Evolutionary conservation across 345 rosid genomes (phyloP).

Genomic region (Bruguiera parviflora): DNA sequence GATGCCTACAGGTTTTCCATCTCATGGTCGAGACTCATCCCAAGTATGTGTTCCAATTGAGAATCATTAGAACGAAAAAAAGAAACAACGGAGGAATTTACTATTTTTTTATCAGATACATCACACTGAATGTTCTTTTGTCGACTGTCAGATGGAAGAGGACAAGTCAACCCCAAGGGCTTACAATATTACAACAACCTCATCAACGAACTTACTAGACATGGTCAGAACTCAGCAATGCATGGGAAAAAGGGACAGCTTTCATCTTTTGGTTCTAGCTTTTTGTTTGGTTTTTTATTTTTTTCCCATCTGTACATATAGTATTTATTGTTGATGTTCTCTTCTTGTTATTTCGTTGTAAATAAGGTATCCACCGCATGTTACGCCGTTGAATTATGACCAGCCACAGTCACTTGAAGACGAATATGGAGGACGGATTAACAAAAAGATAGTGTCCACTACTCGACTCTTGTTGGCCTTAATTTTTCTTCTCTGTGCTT

Average conservation of each 20-base stretch:
- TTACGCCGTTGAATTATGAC: constrained; percentile 48
- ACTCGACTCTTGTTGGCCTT: background rate
- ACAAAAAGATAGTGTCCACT: constrained; percentile 43
- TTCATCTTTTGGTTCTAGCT: background rate
- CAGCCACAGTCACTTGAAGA: constrained; percentile 66
- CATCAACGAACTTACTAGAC: constrained; percentile 41
- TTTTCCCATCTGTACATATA: background rate
- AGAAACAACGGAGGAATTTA: too few species aligned
- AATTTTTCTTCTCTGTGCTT: background rate
- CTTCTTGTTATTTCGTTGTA: background rate
- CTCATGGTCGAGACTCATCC: constrained; percentile 79
- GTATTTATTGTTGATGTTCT: background rate
- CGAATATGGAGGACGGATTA: constrained; percentile 71
- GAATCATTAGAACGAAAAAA: too few species aligned
- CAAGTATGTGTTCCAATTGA: constrained; percentile 34
- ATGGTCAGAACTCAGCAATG: constrained; percentile 30
- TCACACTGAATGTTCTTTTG: too few species aligned
- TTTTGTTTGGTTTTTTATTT: background rate
- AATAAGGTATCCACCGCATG: constrained; percentile 61
- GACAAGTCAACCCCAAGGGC: constrained; percentile 53
- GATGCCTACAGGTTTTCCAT: constrained; percentile 76
- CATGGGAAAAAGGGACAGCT: background rate
- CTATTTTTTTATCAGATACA: too few species aligned
- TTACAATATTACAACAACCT: constrained; percentile 54
- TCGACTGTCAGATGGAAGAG: constrained; percentile 51